phyloP scores from a whole-genome alignment of 129 eudicot species.

The Saussurea involucrata region DNA sequence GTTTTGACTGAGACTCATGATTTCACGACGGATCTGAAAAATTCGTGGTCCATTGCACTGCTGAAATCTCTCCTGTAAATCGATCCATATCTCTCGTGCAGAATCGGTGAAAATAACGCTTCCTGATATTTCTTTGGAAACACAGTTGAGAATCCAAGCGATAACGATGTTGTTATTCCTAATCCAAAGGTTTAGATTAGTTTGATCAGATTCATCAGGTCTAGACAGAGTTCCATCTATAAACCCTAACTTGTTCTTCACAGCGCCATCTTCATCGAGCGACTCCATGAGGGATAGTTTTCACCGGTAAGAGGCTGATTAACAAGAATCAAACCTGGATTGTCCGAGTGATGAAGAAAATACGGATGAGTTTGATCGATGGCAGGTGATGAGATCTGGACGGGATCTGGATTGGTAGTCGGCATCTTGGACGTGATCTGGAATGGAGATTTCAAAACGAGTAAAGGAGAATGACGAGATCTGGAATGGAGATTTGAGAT shows the following conservation, averaged over 20 bases:
- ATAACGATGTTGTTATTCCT: not conserved
- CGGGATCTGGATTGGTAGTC: not conserved
- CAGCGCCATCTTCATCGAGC: not conserved
- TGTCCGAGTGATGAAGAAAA: conserved; percentile 4
- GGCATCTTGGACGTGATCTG: too few relatives aligned
- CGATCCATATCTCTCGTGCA: not conserved
- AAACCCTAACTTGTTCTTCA: not conserved
- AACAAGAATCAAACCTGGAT: too few relatives aligned
- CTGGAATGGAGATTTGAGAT: too few relatives aligned
- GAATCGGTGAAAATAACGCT: not conserved
- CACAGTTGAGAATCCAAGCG: too few relatives aligned
- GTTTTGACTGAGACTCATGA: not conserved
- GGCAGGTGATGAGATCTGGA: not conserved
- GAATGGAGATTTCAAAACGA: too few relatives aligned
- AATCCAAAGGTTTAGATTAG: not conserved
- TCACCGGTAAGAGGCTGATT: conserved; percentile 18
- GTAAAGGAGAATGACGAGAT: too few relatives aligned
- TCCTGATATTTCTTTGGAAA: not conserved
- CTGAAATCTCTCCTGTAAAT: not conserved
- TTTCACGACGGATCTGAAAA: not conserved
- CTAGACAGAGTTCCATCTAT: not conserved
- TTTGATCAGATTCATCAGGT: not conserved
- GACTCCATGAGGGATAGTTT: not conserved
- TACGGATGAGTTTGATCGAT: not conserved
- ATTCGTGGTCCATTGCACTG: not conserved